These are phyloP conservation scores for Elsinoe batatas DNA, from an alignment of 2,329 filamentous ascomycete genomes.

Conservation along the genomic window DNA sequence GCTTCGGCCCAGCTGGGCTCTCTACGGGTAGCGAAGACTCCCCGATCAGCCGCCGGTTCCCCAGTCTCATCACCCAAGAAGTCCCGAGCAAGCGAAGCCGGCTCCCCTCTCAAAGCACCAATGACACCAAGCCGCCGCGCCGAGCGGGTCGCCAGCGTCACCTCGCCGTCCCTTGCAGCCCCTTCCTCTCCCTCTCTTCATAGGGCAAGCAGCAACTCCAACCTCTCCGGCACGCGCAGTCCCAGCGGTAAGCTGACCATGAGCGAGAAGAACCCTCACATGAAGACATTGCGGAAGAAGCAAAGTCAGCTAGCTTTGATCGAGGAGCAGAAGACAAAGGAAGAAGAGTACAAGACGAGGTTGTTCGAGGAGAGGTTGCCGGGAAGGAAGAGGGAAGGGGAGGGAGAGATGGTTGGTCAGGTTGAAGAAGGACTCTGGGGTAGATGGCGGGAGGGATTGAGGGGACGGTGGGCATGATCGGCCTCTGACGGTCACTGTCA, in stretches of 20 bases:
- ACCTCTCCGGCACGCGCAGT: constrained; percentile 29
- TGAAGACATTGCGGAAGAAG: constrained; percentile 58
- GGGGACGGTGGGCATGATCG: constrained; percentile 34
- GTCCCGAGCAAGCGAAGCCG: background rate
- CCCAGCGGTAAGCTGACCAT: constrained; percentile 57
- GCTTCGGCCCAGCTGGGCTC: constrained; percentile 28
- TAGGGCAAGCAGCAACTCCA: constrained; percentile 34
- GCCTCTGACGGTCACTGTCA: no score
- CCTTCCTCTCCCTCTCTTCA: background rate
- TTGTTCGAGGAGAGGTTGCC: constrained; percentile 46
- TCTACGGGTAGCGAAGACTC: constrained; percentile 19
- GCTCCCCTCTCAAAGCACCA: background rate
- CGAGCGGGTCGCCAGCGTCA: background rate
- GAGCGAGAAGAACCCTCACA: constrained; percentile 73
- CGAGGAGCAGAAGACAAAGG: constrained; percentile 24
- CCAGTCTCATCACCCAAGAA: constrained; percentile 17
- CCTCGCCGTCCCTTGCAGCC: background rate
- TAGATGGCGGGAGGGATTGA: constrained; percentile 78
- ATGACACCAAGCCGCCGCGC: background rate
- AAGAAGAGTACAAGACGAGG: constrained; percentile 32
- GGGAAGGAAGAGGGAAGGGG: constrained; percentile 40
- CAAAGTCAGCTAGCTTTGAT: constrained; percentile 13
- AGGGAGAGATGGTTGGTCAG: constrained; percentile 61
- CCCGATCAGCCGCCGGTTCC: constrained; percentile 7
- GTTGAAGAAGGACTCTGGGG: constrained; percentile 84